Evolutionary conservation across 257 asterid species (phyloP).

Genomic region (Gardenia jasminoides): DNA sequence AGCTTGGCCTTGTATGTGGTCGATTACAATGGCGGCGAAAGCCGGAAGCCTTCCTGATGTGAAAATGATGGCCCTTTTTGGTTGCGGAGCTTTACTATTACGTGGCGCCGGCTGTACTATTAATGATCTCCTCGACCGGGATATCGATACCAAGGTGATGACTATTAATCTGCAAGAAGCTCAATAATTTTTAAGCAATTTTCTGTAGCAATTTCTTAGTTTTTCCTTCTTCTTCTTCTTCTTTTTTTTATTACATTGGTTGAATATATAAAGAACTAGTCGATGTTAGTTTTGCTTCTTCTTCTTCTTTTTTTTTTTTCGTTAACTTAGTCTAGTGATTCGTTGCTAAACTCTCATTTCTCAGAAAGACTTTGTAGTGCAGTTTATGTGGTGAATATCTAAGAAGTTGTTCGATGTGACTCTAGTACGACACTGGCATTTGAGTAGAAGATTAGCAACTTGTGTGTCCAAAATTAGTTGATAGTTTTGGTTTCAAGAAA

Average conservation of each 20-base stretch:
- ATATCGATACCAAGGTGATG: slow-evolving; percentile 76
- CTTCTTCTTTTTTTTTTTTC: too few relatives aligned
- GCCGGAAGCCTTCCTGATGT: slow-evolving; percentile 82
- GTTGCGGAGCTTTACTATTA: slow-evolving; percentile 78
- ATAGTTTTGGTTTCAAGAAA: neutral
- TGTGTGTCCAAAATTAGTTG: neutral
- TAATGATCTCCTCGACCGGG: slow-evolving; percentile 87
- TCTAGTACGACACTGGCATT: neutral
- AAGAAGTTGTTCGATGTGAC: neutral
- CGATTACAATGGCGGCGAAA: slow-evolving; percentile 79
- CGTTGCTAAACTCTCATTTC: too few relatives aligned
- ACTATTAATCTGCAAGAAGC: neutral
- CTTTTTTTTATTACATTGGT: neutral
- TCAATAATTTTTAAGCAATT: neutral
- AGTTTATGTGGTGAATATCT: too few relatives aligned
- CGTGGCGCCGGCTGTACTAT: slow-evolving; percentile 96
- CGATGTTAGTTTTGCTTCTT: neutral
- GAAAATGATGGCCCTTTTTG: slow-evolving; percentile 82
- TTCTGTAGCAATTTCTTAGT: too few relatives aligned
- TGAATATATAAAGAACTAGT: neutral
- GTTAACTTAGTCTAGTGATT: neutral
- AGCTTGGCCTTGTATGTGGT: slow-evolving; percentile 99
- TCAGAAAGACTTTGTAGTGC: too few relatives aligned
- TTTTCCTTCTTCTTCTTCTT: neutral
- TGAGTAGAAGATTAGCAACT: too few relatives aligned